phyloP scores from a whole-genome alignment of 2,329 filamentous ascomycete species.

The Clarireedia sp. region DNA sequence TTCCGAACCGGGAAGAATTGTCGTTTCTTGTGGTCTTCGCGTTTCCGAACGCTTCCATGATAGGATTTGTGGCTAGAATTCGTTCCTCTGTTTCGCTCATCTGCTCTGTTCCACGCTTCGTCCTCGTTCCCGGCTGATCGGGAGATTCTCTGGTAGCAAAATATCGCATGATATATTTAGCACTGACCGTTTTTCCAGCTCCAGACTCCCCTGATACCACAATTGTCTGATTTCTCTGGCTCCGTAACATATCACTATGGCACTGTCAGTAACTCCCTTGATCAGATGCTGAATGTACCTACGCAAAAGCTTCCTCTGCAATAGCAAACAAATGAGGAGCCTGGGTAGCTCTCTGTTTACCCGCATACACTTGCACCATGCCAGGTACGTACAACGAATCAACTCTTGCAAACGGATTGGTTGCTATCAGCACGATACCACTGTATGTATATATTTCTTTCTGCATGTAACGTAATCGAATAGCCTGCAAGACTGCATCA shows the following conservation, averaged over 20 bases:
- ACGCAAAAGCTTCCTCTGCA: constrained; percentile 97
- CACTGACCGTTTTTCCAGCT: constrained; percentile 97
- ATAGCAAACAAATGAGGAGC: constrained; percentile 98
- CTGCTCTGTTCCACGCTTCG: constrained; percentile 64
- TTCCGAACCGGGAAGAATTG: constrained; percentile 97
- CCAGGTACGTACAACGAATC: constrained; percentile 97
- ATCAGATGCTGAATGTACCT: constrained; percentile 32
- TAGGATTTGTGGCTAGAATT: constrained; percentile 95
- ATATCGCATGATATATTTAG: constrained; percentile 99
- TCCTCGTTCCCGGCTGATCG: constrained; percentile 71
- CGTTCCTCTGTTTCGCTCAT: constrained; percentile 99
- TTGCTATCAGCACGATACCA: constrained; percentile 95
- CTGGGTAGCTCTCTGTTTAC: constrained; percentile 92
- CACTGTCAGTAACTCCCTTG: constrained; percentile 32
- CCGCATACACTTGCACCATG: constrained; percentile 99
- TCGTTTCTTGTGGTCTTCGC: constrained; percentile 99
- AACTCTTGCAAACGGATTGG: constrained; percentile 94
- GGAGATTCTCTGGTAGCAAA: constrained; percentile 96
- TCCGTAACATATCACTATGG: constrained; percentile 85
- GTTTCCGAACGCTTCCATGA: constrained; percentile 99
- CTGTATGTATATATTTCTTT: constrained; percentile 99
- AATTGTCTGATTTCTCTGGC: constrained; percentile 93
- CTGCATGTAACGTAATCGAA: constrained; percentile 91
- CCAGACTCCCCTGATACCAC: constrained; percentile 99
- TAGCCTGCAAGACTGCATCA: constrained; percentile 79